Percentiles rank a stretch among this genome's conserved stretches.
phyloP scores from a whole-genome alignment of 2,329 filamentous ascomycete species.

The Ophiocordyceps camponoti-rufipedis region DNA sequence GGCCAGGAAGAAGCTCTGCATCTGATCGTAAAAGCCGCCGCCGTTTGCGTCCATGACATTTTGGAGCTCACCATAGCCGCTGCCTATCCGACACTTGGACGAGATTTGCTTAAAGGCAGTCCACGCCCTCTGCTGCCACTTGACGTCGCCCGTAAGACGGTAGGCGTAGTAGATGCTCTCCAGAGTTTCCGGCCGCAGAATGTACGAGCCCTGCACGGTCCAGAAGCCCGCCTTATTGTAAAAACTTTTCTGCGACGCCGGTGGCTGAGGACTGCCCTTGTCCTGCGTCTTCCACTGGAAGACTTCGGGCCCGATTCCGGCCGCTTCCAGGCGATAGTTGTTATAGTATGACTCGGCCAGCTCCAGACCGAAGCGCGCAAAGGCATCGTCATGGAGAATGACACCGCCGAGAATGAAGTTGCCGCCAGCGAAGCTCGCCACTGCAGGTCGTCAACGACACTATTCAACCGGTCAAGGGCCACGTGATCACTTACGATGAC shows the following conservation, averaged over 20 bases:
- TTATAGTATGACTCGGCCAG: constrained; percentile 57
- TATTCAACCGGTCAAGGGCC: too few species aligned
- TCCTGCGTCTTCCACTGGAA: constrained; percentile 41
- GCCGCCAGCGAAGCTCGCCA: constrained; percentile 71
- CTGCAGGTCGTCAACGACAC: constrained; percentile 10
- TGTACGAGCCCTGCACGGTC: constrained; percentile 40
- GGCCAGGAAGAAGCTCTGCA: constrained; percentile 79
- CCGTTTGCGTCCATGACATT: constrained; percentile 48
- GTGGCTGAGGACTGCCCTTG: constrained; percentile 21
- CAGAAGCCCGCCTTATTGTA: constrained; percentile 56
- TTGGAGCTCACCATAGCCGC: constrained; percentile 46
- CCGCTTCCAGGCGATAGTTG: constrained; percentile 51
- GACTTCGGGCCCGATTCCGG: constrained; percentile 58
- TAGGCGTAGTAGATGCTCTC: constrained; percentile 81
- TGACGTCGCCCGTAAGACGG: constrained; percentile 53
- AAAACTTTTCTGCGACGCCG: constrained; percentile 32
- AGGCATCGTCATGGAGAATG: constrained; percentile 44
- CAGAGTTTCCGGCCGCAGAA: constrained; percentile 63
- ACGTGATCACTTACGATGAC: constrained; percentile 24
- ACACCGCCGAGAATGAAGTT: constrained; percentile 72
- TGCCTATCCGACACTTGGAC: constrained; percentile 39
- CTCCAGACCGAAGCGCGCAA: constrained; percentile 55
- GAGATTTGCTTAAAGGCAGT: constrained; percentile 55
- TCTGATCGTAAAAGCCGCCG: constrained; percentile 46
- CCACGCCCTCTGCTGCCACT: constrained; percentile 77